Conservation (phyloP, 164 flowering plant species). For the Piper longum region DNA sequence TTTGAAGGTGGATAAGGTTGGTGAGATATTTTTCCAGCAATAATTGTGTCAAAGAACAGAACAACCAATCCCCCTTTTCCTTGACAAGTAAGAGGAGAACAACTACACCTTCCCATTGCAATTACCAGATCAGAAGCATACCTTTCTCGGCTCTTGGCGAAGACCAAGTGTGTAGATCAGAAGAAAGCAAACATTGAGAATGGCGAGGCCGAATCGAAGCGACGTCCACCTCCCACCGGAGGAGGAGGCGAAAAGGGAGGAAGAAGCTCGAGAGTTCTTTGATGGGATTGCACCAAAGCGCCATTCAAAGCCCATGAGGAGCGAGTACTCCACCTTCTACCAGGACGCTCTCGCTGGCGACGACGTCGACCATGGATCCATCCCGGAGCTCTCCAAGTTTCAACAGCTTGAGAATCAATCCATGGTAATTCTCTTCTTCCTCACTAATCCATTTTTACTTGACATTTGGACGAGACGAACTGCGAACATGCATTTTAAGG, state of each 20-base stretch:
- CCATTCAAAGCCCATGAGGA: slow-evolving; percentile 71
- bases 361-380: slow-evolving; percentile 2
- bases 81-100: too few relatives aligned
- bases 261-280: slow-evolving; percentile 42
- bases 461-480: too few relatives aligned
- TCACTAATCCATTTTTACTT: too few relatives aligned
- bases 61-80: too few relatives aligned
- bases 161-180: too few relatives aligned
- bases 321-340: slow-evolving; percentile 50
- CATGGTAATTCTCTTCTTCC: slow-evolving; percentile 21
- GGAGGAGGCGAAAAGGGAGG: slow-evolving; percentile 45
- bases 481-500: too few relatives aligned
- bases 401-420: slow-evolving; percentile 46
- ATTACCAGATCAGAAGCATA: too few relatives aligned
- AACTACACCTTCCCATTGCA: too few relatives aligned
- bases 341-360: slow-evolving; percentile 18
- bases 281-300: slow-evolving; percentile 56
- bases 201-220: slow-evolving; percentile 18
- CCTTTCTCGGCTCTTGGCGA: too few relatives aligned
- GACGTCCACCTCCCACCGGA: slow-evolving; percentile 23
- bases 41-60: too few relatives aligned
- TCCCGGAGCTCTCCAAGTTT: slow-evolving; percentile 44
- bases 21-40: too few relatives aligned
- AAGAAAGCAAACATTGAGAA: neutral
- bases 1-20: neutral